phyloP scores from a whole-genome alignment of 306 rosid species.

The Pterocarpus santalinus region DNA sequence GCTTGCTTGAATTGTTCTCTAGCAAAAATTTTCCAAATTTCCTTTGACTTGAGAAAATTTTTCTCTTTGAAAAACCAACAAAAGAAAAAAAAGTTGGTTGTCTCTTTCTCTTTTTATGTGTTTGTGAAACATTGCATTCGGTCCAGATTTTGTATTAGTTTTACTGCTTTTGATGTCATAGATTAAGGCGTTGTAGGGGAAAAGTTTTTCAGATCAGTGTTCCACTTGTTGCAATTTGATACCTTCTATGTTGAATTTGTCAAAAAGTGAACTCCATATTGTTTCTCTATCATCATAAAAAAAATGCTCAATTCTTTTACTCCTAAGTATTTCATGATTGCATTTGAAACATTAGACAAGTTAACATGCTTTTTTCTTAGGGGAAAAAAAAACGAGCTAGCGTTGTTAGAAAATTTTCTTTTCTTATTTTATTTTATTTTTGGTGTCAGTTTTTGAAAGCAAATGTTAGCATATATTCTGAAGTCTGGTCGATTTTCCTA shows the following conservation, averaged over 20 bases:
- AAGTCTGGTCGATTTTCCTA: constrained; percentile 40
- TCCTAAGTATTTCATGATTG: constrained; percentile 4
- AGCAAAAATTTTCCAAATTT: not conserved
- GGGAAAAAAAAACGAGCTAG: not conserved
- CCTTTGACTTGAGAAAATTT: not conserved
- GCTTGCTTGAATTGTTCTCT: constrained; percentile 27
- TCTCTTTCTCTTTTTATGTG: not conserved
- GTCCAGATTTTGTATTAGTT: constrained; percentile 28
- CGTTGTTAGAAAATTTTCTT: constrained; percentile 10
- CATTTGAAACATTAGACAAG: constrained; percentile 5
- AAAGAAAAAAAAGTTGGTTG: not conserved
- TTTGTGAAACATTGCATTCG: constrained; percentile 30
- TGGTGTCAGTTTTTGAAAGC: constrained; percentile 40
- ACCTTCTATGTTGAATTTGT: constrained; percentile 43
- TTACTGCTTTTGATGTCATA: constrained; percentile 38
- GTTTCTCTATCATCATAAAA: not conserved
- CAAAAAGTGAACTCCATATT: constrained; percentile 26
- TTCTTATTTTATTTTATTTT: not conserved
- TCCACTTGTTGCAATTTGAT: constrained; percentile 29
- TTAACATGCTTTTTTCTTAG: not conserved
- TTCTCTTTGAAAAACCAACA: not conserved
- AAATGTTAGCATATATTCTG: constrained; percentile 27
- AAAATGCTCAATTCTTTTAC: constrained; percentile 33
- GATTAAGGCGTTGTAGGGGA: constrained; percentile 18
- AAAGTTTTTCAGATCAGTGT: constrained; percentile 18